phyloP scores from a whole-genome alignment of 106 monocot genomes.

The Phalaenopsis equestris region DNA sequence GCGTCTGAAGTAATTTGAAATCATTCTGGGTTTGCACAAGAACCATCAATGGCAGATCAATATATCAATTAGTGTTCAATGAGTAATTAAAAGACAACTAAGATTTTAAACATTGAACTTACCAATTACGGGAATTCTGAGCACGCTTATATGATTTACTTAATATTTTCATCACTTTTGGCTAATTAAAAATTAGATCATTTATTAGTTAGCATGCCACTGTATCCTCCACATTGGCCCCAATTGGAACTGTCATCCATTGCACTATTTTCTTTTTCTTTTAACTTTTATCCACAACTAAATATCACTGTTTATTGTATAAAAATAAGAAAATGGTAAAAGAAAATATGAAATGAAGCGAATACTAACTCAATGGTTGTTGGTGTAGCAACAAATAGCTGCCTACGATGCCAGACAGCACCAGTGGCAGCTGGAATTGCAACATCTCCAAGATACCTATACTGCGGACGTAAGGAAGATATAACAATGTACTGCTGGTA shows the following conservation, averaged over 20 bases:
- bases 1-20: too few relatives aligned
- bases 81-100: too few relatives aligned
- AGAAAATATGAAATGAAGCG: background rate
- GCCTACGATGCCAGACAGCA: constrained; percentile 97
- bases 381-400: constrained; percentile 95
- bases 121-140: too few relatives aligned
- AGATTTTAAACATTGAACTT: too few relatives aligned
- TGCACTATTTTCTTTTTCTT: background rate
- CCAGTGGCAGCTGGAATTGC: constrained; percentile 91
- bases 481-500: constrained; percentile 95
- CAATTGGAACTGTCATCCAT: background rate
- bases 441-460: constrained; percentile 91
- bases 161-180: too few relatives aligned
- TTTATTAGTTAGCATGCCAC: background rate
- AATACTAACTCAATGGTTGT: constrained; percentile 91
- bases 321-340: background rate
- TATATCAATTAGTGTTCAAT: too few relatives aligned
- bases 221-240: background rate
- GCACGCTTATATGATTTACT: too few relatives aligned
- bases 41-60: too few relatives aligned
- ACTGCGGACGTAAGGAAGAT: constrained; percentile 89
- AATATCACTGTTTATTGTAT: background rate
- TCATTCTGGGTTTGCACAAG: too few relatives aligned
- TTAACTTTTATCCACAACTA: background rate
- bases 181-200: too few relatives aligned